Percentiles rank a stretch among this genome's conserved stretches.
phyloP scores from a whole-genome alignment of 2,329 filamentous ascomycete genomes.

The Apiospora malaysiana region DNA sequence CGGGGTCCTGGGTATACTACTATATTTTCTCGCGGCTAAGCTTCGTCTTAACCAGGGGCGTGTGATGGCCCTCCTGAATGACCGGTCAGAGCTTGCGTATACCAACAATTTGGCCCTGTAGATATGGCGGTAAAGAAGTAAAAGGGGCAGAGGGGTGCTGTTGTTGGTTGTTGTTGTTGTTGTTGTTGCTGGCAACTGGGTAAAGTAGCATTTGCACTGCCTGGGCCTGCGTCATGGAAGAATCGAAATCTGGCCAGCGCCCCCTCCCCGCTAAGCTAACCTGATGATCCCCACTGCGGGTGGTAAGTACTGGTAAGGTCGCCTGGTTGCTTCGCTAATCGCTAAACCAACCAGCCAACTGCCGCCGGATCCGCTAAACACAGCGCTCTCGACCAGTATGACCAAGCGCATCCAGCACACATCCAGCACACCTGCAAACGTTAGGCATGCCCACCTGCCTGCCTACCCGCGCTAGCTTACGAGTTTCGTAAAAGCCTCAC shows the following conservation, averaged over 20 bases:
- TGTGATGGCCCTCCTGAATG: not conserved
- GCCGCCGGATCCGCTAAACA: conserved; percentile 4
- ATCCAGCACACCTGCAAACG: too few relatives aligned
- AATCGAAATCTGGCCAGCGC: not conserved
- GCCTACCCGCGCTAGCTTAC: not conserved
- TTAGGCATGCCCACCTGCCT: too few relatives aligned
- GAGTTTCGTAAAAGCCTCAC: conserved; percentile 4
- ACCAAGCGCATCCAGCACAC: not conserved
- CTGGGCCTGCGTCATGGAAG: not conserved
- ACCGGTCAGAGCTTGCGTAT: not conserved
- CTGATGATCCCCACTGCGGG: conserved; percentile 1
- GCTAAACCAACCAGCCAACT: not conserved
- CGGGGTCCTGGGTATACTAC: not conserved
- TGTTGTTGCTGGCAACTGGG: too few relatives aligned
- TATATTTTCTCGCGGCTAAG: not conserved
- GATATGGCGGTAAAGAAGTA: not conserved
- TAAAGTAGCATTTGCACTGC: not conserved
- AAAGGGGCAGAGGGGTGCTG: not conserved
- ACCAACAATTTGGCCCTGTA: not conserved
- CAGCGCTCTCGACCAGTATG: not conserved
- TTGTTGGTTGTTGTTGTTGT: not conserved
- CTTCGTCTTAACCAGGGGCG: not conserved
- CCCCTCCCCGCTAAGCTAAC: conserved; percentile 8
- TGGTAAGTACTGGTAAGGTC: too few relatives aligned
- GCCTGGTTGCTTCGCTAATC: not conserved